Base-by-base conservation (phyloP, 2,329 filamentous ascomycete genomes). In the Hypoxylon sp. region DNA sequence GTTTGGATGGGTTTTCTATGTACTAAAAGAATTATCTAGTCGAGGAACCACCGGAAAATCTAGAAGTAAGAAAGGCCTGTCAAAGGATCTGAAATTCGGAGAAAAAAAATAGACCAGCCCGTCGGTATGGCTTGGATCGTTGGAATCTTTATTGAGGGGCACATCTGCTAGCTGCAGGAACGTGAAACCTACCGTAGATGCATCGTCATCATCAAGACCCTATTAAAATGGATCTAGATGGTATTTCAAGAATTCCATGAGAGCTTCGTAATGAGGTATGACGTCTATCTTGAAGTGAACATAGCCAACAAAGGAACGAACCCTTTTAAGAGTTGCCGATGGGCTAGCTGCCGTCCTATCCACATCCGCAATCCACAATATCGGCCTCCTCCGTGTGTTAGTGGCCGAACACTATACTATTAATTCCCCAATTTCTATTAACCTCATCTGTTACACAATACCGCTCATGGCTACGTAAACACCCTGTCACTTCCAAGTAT, bases 161-260 rank as follows among this genome's bases (percentile, higher is more conserved):
- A 51, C 58, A 54, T 51, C 64, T 50, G 14, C 8, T 55, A 66
- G 62, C 62, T 69, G 62, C 63, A 71, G 69, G 69, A 19, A 66
- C 66, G 24, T 58, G 62, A 68, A 66, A 66, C 61, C 42, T 58
- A n/a, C n/a, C n/a, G n/a, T n/a, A 31, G 29, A 6, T 31, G 57
- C 17, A 58, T n/a, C 29, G 52, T n/a, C 29, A 53, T 64, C 37
- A 42, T 47, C 42, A 54, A 24, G 19, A 19, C 37, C 52, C 29
- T 52, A 58, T 53, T 66, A 64, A 65, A 68, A 22, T 58, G 44
- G 60, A 61, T 61, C 51, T 60, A 59, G 24, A 55, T 13, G 42
- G 24, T 55, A 53, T 66, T 69, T 69, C 62, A 57, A 47, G 46
- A 17, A 37, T 54, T 52, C 39, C 50, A 4, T 31, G 39, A 35